phyloP scores from a whole-genome alignment of 805 yeast species.

The Monosporozyma servazzii region DNA sequence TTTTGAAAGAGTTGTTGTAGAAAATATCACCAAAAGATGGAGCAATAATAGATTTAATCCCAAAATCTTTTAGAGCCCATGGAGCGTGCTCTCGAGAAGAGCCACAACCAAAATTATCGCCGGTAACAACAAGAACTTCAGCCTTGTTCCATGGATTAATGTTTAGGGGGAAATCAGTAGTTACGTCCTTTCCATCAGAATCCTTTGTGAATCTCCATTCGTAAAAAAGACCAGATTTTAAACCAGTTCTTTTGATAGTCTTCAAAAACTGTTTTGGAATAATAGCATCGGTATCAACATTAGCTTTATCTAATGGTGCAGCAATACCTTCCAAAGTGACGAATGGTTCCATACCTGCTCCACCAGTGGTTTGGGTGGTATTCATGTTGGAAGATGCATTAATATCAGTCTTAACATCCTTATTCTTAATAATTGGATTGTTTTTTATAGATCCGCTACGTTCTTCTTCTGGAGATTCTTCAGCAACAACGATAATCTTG shows the following conservation, averaged over 20 bases:
- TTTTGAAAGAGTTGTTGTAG: constrained; percentile 94
- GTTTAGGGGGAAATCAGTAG: constrained; percentile 87
- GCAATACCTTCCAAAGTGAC: constrained; percentile 74
- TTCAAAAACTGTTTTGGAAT: constrained; percentile 97
- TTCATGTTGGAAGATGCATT: constrained; percentile 40
- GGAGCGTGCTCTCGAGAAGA: constrained; percentile 99
- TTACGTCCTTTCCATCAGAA: constrained; percentile 58
- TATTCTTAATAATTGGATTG: constrained; percentile 21
- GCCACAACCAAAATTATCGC: constrained; percentile 98
- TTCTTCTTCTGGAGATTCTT: constrained; percentile 33
- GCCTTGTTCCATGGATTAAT: constrained; percentile 74
- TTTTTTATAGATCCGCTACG: neutral
- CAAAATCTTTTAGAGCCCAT: constrained; percentile 97
- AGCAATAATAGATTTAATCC: constrained; percentile 91
- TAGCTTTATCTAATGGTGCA: constrained; percentile 91
- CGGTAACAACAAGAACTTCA: constrained; percentile 80
- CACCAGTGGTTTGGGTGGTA: constrained; percentile 24
- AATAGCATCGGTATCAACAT: constrained; percentile 96
- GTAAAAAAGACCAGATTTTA: constrained; percentile 79
- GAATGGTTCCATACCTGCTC: constrained; percentile 66
- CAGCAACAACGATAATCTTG: constrained; percentile 38
- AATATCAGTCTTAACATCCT: constrained; percentile 42
- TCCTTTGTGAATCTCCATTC: constrained; percentile 75
- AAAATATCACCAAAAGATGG: constrained; percentile 98
- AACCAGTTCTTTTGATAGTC: constrained; percentile 95